Base-by-base conservation (phyloP, 805 yeast genomes). In the Nadsonia fulvescens region DNA sequence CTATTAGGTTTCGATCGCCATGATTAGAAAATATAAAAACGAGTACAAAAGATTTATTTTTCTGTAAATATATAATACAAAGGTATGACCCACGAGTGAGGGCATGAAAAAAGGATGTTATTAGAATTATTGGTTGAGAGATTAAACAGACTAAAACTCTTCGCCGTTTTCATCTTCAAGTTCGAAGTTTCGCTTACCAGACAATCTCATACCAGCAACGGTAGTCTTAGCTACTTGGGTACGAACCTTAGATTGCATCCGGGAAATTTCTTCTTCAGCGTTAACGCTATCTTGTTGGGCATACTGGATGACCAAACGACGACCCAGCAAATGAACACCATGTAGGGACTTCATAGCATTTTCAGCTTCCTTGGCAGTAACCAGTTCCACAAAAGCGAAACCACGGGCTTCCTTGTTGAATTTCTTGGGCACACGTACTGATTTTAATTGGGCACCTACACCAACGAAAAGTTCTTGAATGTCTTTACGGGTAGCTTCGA, bases 261-360 rank as follows among this genome's bases (percentile, higher is more conserved):
- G 69, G 19, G 71, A 82, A 37, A 86, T 82, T 50, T 83, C 93
- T 27, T 67, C 86, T 49, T 89, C 95, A 8, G 79, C 93, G 47
- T 78, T 68, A 21, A 60, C 73, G 16, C 83, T 66, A 28, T 74
- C 93, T 33, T 64, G 67, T 43, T 79, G 74, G 9, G 96, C 98
- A 43, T 65, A 83, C 46, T 86, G 91, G 72, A 89, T 70, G 8
- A 86, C 93, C 37, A 89, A 59, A 37, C 94, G 66, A 56, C 98
- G 75, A 17, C 98, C 98, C 27, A 89, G 63, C 54, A 89, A 73
- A 63, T 89, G 98, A 3, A 91, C 94, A 33, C 98, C 98, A 46
- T 73, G 76, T 36, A 89, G 63, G 46, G 83, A 86, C 40, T 74
- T 72, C 86, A 89, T 76, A 8, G 96, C 98, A 44, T 61, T 69